These are phyloP conservation scores for Yarrowia sp. DNA, from an alignment of 805 yeast genomes.

Conservation along the genomic window DNA sequence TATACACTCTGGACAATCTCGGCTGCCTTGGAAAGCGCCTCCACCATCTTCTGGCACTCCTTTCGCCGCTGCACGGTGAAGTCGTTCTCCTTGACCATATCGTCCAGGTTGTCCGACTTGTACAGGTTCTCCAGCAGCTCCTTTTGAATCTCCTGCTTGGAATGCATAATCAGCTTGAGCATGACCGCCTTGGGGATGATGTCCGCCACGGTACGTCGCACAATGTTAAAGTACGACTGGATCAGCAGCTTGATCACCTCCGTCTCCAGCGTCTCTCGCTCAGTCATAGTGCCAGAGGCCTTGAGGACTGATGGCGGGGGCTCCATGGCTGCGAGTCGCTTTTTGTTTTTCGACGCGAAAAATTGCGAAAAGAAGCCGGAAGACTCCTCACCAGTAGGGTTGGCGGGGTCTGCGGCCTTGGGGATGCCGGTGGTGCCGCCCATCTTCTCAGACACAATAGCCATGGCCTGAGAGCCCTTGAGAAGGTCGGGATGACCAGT, in stretches of 20 bases:
- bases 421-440: constrained; percentile 53
- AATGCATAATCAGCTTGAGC: constrained; percentile 81
- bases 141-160: constrained; percentile 86
- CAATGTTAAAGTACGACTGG: constrained; percentile 85
- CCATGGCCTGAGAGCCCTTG: constrained; percentile 72
- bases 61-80: constrained; percentile 88
- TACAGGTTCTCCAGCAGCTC: constrained; percentile 85
- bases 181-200: constrained; percentile 92
- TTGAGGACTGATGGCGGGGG: constrained; percentile 94
- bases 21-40: constrained; percentile 81
- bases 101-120: constrained; percentile 63
- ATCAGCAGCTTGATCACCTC: constrained; percentile 93
- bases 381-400: constrained; percentile 46
- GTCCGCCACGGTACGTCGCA: constrained; percentile 90
- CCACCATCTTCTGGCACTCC: constrained; percentile 94
- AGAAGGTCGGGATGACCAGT: constrained; percentile 97
- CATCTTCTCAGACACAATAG: constrained; percentile 82
- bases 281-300: constrained; percentile 90
- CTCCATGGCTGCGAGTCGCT: constrained; percentile 92
- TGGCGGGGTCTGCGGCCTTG: constrained; percentile 32
- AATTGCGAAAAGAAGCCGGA: constrained; percentile 94
- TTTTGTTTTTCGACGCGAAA: constrained; percentile 87
- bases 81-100: constrained; percentile 87
- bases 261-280: constrained; percentile 93
- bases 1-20: constrained; percentile 79